Conservation (phyloP, 2,329 filamentous ascomycete genomes). For the Talaromyces atroroseus region DNA sequence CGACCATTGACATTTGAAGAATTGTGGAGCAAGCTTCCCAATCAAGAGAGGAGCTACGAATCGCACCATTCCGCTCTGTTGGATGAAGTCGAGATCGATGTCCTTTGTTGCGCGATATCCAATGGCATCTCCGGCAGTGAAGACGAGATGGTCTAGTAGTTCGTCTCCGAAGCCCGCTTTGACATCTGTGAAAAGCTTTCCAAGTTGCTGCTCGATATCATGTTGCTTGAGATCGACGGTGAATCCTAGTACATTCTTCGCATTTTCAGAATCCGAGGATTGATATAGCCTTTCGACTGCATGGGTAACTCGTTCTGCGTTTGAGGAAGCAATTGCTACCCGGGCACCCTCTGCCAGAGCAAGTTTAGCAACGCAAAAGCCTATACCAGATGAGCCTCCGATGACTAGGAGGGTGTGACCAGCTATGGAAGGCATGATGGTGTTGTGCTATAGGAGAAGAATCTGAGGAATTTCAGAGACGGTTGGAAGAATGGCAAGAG, state of each 20-base stretch:
- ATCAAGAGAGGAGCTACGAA: constrained; percentile 41
- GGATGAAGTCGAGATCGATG: constrained; percentile 17
- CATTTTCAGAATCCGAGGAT: constrained; percentile 29
- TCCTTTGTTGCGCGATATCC: constrained; percentile 26
- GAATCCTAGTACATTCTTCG: constrained; percentile 38
- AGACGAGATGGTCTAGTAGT: constrained; percentile 51
- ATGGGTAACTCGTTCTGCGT: constrained; percentile 42
- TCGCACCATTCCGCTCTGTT: constrained; percentile 27
- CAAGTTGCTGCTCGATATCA: constrained; percentile 42
- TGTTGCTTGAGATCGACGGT: constrained; percentile 46
- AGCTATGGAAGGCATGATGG: constrained; percentile 18
- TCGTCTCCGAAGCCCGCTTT: constrained; percentile 17
- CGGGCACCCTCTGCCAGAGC: constrained; percentile 50
- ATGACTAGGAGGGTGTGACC: constrained; percentile 49
- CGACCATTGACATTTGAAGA: constrained; percentile 37
- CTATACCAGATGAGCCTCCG: constrained; percentile 60
- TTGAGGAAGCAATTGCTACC: constrained; percentile 59
- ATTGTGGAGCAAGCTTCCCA: constrained; percentile 45
- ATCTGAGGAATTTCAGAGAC: too few relatives aligned
- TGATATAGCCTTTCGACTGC: constrained; percentile 43
- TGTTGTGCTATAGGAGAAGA: too few relatives aligned
- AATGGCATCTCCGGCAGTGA: constrained; percentile 51
- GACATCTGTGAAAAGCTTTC: constrained; percentile 38
- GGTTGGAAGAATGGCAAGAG: too few relatives aligned
- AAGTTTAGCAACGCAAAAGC: constrained; percentile 56